Base-by-base conservation (phyloP, 2,329 filamentous ascomycete species). In the Neofusicoccum sp. region DNA sequence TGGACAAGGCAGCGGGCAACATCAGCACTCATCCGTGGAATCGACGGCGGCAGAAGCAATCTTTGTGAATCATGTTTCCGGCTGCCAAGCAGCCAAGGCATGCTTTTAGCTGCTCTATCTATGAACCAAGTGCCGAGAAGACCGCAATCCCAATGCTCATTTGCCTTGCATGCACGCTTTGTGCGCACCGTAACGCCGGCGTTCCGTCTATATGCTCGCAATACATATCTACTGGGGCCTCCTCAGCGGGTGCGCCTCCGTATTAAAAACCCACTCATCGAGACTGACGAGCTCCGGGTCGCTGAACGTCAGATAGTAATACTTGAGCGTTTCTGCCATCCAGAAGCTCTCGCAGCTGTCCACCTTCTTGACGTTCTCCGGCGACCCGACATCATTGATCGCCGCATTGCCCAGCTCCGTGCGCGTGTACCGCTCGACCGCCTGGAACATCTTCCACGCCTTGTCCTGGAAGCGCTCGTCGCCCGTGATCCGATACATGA, bases 281-380 rank as follows among this genome's bases (percentile, higher is more conserved):
- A 91, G 72, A 68, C 80, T 88, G 41, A 89, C 78, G 31, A 86
- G 67, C n/a, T 82, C 79, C 0, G 89, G 87, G 60, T 86, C 82
- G 24, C 86, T 86, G 72, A 90, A 96, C 53, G 96, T 80, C 61
- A 96, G 74, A 72, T 91, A 96, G 66, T 95, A 96, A 71, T 96
- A 96, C 79, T 96, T 97, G 67, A 96, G 79, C 41, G 91, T 96
- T 80, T 96, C 92, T 3, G 89, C 89, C 63, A 91, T 80, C 90
- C 92, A 96, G 75, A 96, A 96, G 69, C 89, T 93, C 78, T 96
- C 72, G 45, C 72, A 74, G 48, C 68, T 62, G 36, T 75, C 71
- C 40, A 62, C 51, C 60, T 44, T 44, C 16, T 45, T 44, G 26
- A 51, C 43, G 4, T 58, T 58, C 7, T 48, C 51, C n/a, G 60